Conservation (phyloP, 495 filamentous ascomycete genomes). For the Choiromyces venosus region DNA sequence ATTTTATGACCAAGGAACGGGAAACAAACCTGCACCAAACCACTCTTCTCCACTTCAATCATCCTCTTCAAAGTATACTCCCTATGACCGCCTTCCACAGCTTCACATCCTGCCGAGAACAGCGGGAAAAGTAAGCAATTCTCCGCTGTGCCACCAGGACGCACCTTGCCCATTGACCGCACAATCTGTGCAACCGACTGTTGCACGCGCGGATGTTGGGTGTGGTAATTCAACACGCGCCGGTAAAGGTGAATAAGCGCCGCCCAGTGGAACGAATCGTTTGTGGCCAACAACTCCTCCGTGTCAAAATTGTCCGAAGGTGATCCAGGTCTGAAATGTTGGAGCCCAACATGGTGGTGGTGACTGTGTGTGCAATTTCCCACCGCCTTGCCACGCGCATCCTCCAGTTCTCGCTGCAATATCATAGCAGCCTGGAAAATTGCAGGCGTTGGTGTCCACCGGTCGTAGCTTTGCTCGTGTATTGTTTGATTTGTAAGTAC, state of each 20-base stretch:
- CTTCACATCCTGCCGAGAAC: constrained; percentile 79
- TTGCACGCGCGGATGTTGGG: constrained; percentile 55
- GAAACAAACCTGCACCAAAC: constrained; percentile 63
- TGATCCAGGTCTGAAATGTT: constrained; percentile 44
- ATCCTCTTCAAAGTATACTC: constrained; percentile 62
- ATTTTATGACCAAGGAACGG: constrained; percentile 12
- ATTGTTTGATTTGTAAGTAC: background rate
- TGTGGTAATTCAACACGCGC: constrained; percentile 59
- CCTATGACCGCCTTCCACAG: constrained; percentile 52
- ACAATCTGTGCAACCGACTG: constrained; percentile 61
- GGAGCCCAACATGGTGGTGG: constrained; percentile 24
- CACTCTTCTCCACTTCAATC: constrained; percentile 63
- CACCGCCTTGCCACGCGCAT: constrained; percentile 45
- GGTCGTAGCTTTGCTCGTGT: constrained; percentile 14
- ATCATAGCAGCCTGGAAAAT: constrained; percentile 52
- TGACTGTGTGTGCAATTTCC: constrained; percentile 50
- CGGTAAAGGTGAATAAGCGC: constrained; percentile 72
- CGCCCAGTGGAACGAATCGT: constrained; percentile 74
- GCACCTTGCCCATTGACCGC: constrained; percentile 56
- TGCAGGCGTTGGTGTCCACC: constrained; percentile 58
- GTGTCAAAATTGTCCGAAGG: constrained; percentile 51
- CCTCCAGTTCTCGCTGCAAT: constrained; percentile 53
- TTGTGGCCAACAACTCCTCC: constrained; percentile 68
- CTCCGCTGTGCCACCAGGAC: constrained; percentile 64
- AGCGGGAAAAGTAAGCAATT: constrained; percentile 74